Evolutionary conservation across 106 monocot genomes (phyloP).

Genomic region (Dioscorea dumetorum): DNA sequence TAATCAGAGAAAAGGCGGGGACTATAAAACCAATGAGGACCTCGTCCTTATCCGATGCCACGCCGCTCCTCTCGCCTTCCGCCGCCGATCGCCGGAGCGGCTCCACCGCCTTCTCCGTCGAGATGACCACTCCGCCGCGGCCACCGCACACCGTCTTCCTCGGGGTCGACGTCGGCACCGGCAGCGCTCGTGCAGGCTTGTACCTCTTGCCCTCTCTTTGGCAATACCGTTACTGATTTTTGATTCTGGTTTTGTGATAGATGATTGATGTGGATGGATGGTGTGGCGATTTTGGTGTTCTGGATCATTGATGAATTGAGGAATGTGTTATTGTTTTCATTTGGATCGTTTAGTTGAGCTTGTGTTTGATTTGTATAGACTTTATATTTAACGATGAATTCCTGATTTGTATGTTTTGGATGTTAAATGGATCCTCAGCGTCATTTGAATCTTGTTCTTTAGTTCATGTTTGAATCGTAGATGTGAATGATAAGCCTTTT

Average conservation of each 20-base stretch:
- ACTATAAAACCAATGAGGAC: neutral
- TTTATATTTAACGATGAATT: no score
- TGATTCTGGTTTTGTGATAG: neutral
- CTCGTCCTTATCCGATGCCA: conserved; percentile 4
- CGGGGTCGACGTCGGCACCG: conserved; percentile 97
- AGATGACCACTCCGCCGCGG: conserved; percentile 20
- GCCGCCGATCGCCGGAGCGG: conserved; percentile 5
- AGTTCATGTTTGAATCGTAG: no score
- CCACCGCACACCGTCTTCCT: conserved; percentile 45
- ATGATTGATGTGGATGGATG: neutral
- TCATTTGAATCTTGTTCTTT: no score
- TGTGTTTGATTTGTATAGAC: no score
- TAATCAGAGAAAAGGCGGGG: neutral
- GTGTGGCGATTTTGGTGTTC: no score
- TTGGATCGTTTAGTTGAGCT: no score
- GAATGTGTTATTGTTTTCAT: no score
- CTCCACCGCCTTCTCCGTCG: conserved; percentile 5
- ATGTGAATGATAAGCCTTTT: no score
- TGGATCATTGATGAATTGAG: no score
- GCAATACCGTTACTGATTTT: neutral
- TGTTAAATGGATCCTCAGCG: no score
- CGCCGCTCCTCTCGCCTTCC: conserved; percentile 2
- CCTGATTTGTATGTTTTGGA: no score
- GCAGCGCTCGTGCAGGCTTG: conserved; percentile 91
- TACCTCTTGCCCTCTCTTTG: neutral